These are phyloP conservation scores for Penicillium sp. DNA, from an alignment of 2,329 filamentous ascomycete genomes.

Conservation along the genomic window DNA sequence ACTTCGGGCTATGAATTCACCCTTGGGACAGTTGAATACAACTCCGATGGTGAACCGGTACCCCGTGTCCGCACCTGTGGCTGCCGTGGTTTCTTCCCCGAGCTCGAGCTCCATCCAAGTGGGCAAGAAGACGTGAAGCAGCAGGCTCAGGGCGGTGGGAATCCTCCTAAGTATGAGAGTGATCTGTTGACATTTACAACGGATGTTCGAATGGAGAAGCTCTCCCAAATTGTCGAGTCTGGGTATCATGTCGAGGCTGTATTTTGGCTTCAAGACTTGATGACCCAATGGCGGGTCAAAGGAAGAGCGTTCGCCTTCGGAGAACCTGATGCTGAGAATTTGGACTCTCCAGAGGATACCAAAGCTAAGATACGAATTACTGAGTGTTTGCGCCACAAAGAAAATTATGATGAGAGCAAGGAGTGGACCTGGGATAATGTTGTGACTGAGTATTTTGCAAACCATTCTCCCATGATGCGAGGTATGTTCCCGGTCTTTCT, in stretches of 20 bases:
- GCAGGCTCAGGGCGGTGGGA: conserved; percentile 43
- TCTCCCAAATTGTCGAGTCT: conserved; percentile 68
- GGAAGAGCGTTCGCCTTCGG: conserved; percentile 76
- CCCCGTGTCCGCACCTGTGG: conserved; percentile 65
- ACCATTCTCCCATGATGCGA: conserved; percentile 77
- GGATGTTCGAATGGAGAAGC: conserved; percentile 84
- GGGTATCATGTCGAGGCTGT: conserved; percentile 75
- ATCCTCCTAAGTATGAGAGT: conserved; percentile 69
- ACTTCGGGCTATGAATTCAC: conserved; percentile 28
- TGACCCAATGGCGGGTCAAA: conserved; percentile 81
- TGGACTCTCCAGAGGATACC: conserved; percentile 39
- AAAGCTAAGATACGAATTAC: conserved; percentile 58
- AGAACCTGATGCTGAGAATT: conserved; percentile 59
- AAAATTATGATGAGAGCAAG: conserved; percentile 23
- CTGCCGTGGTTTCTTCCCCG: conserved; percentile 80
- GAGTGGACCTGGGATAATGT: conserved; percentile 78
- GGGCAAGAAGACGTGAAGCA: conserved; percentile 66
- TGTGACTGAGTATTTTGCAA: conserved; percentile 85
- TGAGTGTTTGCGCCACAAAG: conserved; percentile 52
- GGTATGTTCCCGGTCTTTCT: conserved; percentile 42
- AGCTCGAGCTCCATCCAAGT: conserved; percentile 64
- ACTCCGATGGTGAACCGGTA: conserved; percentile 18
- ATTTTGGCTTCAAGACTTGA: conserved; percentile 72
- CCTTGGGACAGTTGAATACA: conserved; percentile 25
- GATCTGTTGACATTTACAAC: conserved; percentile 84